Conservation (phyloP, 345 rosid genomes). For the Jatropha curcas region DNA sequence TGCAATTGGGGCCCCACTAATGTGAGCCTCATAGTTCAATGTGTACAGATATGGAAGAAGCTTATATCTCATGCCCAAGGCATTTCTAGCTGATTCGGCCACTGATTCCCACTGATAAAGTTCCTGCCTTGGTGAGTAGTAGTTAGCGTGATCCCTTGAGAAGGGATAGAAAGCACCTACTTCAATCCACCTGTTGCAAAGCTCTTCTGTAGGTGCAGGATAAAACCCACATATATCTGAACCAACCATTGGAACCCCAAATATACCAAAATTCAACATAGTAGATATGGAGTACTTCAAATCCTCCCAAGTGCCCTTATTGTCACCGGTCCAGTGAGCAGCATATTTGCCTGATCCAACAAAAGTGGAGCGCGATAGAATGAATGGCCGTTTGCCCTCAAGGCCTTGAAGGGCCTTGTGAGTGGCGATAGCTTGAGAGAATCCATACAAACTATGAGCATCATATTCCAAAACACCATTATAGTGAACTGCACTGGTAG, state of each 20-base stretch:
- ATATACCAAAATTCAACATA: slow-evolving; percentile 83
- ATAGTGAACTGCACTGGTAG: slow-evolving; percentile 90
- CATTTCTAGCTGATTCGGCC: slow-evolving; percentile 81
- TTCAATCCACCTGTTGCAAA: slow-evolving; percentile 97
- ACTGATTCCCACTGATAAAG: slow-evolving; percentile 93
- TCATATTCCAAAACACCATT: slow-evolving; percentile 89
- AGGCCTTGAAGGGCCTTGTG: slow-evolving; percentile 75
- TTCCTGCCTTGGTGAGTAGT: slow-evolving; percentile 91
- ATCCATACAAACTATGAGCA: slow-evolving; percentile 91
- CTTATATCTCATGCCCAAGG: slow-evolving; percentile 92
- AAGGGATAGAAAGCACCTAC: slow-evolving; percentile 94
- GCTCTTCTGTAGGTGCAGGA: slow-evolving; percentile 89
- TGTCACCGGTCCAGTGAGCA: slow-evolving; percentile 99
- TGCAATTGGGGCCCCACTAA: slow-evolving; percentile 79
- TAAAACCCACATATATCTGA: slow-evolving; percentile 95
- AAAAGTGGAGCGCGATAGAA: slow-evolving; percentile 75
- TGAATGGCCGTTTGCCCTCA: slow-evolving; percentile 88
- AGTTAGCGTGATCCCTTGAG: slow-evolving; percentile 94
- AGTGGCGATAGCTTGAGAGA: slow-evolving; percentile 85
- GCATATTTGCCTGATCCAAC: slow-evolving; percentile 91
- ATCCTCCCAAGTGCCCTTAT: slow-evolving; percentile 90
- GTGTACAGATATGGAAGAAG: slow-evolving; percentile 89
- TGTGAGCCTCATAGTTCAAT: slow-evolving; percentile 72
- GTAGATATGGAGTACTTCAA: slow-evolving; percentile 86
- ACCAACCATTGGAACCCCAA: slow-evolving; percentile 97